These are phyloP conservation scores for Pseudogymnoascus sp. DNA, from an alignment of 2,329 filamentous ascomycete species.

Conservation along the genomic window DNA sequence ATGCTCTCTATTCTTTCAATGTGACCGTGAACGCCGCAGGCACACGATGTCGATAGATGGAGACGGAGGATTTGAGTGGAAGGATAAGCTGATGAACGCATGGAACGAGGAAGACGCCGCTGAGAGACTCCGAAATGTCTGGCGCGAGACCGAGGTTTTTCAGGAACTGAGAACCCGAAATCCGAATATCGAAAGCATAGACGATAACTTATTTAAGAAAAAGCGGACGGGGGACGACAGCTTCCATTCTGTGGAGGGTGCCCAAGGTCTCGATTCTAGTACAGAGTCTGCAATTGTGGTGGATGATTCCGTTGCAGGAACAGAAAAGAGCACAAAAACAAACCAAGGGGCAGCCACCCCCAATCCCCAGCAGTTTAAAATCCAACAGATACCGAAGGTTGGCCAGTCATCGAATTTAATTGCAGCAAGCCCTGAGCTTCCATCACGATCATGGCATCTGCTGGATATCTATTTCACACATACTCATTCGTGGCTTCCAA, in stretches of 20 bases:
- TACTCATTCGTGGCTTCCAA: conserved; percentile 69
- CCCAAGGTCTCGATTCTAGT: no score
- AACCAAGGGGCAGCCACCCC: no score
- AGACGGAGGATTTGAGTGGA: conserved; percentile 30
- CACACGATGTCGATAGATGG: conserved; percentile 37
- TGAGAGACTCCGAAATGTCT: conserved; percentile 18
- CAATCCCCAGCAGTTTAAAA: no score
- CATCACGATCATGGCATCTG: conserved; percentile 35
- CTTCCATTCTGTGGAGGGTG: no score
- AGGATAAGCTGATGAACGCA: conserved; percentile 5
- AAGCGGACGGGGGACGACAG: conserved; percentile 16
- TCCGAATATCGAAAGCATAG: conserved; percentile 22
- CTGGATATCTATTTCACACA: conserved; percentile 69
- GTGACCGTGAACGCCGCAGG: no score
- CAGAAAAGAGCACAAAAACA: no score
- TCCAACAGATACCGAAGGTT: no score
- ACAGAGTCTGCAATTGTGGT: no score
- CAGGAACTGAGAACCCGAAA: conserved; percentile 25
- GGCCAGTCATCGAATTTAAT: no score
- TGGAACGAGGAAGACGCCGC: no score
- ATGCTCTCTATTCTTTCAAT: no score
- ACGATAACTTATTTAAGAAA: conserved; percentile 18
- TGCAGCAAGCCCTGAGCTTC: conserved; percentile 12
- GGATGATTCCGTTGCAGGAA: no score
- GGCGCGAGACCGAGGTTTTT: conserved; percentile 26